Evolutionary conservation across 176 grass and related monocot species (phyloP).

Genomic region (Bromus sterilis): DNA sequence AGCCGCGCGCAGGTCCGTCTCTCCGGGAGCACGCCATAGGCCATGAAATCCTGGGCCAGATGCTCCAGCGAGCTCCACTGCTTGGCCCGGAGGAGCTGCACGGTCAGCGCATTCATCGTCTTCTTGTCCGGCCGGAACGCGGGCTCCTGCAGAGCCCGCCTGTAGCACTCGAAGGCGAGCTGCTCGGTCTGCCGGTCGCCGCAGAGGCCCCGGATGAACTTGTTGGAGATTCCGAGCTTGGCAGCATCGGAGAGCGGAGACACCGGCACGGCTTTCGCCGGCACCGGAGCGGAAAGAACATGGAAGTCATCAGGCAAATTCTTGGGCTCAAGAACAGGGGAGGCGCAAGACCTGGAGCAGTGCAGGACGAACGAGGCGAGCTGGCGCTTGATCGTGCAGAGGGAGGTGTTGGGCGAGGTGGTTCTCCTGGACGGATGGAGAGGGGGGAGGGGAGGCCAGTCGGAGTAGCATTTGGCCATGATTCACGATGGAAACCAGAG

Average conservation of each 20-base stretch:
- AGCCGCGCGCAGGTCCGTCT: conserved; percentile 53
- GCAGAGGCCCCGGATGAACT: conserved; percentile 62
- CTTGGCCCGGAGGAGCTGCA: conserved; percentile 50
- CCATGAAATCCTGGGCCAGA: conserved; percentile 45
- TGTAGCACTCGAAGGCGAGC: conserved; percentile 73
- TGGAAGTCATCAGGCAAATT: conserved; percentile 39
- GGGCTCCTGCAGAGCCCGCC: conserved; percentile 49
- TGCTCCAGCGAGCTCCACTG: conserved; percentile 60
- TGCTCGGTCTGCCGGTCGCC: conserved; percentile 65
- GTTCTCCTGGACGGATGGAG: conserved; percentile 38
- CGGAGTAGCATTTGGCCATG: conserved; percentile 87
- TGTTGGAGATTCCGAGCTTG: conserved; percentile 58
- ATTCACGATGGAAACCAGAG: conserved; percentile 32
- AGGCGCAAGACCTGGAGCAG: conserved; percentile 58
- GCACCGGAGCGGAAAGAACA: conserved; percentile 8
- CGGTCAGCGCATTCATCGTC: conserved; percentile 42
- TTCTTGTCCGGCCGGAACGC: conserved; percentile 55
- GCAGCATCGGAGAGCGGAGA: conserved; percentile 19
- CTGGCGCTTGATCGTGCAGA: conserved; percentile 19
- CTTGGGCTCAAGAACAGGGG: conserved; percentile 64
- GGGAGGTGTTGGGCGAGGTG: conserved; percentile 26
- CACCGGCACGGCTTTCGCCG: conserved; percentile 1
- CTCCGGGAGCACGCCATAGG: conserved; percentile 53
- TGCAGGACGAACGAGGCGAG: conserved; percentile 33
- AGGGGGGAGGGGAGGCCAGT: conserved; percentile 44